Percentiles rank a stretch among this genome's conserved stretches.
Conservation (phyloP, 2,329 filamentous ascomycete genomes). For the Nigrospora osmanthi region DNA sequence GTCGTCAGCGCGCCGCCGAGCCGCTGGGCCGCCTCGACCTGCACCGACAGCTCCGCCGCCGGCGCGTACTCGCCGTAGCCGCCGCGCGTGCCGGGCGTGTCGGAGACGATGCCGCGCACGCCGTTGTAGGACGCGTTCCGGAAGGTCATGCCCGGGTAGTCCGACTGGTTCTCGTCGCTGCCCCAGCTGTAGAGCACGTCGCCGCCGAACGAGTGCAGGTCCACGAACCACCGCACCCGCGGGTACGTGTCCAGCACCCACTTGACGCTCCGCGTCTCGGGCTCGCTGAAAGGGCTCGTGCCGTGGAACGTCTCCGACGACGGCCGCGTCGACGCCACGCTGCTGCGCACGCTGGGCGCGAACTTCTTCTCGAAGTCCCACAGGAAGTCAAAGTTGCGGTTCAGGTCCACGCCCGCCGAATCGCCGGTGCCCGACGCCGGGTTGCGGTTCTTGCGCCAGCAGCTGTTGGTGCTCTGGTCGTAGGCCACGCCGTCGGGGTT, state of each 20-base stretch:
- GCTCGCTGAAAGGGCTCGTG: conserved; percentile 42
- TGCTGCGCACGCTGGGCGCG: conserved; percentile 25
- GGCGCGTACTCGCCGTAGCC: conserved; percentile 38
- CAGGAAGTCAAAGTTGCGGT: conserved; percentile 50
- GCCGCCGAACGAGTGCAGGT: conserved; percentile 47
- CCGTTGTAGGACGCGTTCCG: conserved; percentile 42
- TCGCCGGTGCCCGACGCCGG: conserved; percentile 23
- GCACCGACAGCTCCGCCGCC: conserved; percentile 23
- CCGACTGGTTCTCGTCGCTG: conserved; percentile 42
- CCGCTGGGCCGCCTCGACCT: conserved; percentile 21
- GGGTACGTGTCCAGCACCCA: conserved; percentile 42
- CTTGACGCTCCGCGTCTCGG: conserved; percentile 46
- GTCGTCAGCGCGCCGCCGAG: conserved; percentile 31
- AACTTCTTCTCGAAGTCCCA: conserved; percentile 44
- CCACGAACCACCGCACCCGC: conserved; percentile 48
- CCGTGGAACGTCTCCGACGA: conserved; percentile 42
- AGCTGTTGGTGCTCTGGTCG: conserved; percentile 39
- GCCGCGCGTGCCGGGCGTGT: conserved; percentile 19
- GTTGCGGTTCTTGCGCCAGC: conserved; percentile 52
- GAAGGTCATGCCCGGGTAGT: conserved; percentile 39
- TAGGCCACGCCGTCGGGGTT: conserved; percentile 47
- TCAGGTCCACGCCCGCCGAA: conserved; percentile 42
- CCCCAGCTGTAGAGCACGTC: conserved; percentile 50
- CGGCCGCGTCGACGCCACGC: conserved; percentile 32
- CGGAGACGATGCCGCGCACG: conserved; percentile 36